Evolutionary conservation across 352 stramenopile species (phyloP), one percentile per base, ranked within the genome.

Genomic region (Phytophthora rubi): DNA sequence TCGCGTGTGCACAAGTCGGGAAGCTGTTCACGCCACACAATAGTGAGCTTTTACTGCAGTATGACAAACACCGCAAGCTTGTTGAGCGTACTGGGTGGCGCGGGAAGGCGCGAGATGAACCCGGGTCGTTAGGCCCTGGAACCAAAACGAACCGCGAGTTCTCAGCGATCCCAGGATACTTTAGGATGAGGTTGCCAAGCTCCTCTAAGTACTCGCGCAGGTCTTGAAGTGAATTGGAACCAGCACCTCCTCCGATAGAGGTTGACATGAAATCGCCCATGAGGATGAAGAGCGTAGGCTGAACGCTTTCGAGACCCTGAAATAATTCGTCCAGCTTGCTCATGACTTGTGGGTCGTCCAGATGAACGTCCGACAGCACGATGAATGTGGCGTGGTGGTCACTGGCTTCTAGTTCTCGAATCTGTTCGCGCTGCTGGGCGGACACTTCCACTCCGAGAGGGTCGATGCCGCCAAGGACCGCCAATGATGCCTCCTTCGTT

Each of bases 231-330:
- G 80, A 85, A 59, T 88, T 90, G 10, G 85, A 90, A 12, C 77
- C 81, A 3, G 80, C 72, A 54, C 88, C 83, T 63, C 86, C 78
- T 65, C 89, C 91, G 4, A 97, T 86, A 8, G 89, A 87, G 2
- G 80, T 79, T 7, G 89, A 95, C 53, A 93, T 82, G 64, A 98
- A 98, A 73, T 98, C 93, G 48, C 96, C 96, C 92, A 99, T 98
- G 23, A 99, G 83, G 13, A 98, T 85, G 68, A 98, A 98, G 18
- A 98, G 68, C 18, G 85, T 85, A 9, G 88, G 86, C 53, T 86
- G 59, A 10, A 96, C 76, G 21, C 75, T 83, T 55, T 96, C 81
- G 32, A 97, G 91, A 1, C 89, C 93, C 48, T 95, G 81, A 57
- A 99, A 97, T 32, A 99, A 77, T 30, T 88, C 63, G 61, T 97